These are phyloP conservation scores for Trifolium repens DNA, from an alignment of 306 rosid genomes.

Conservation along the genomic window DNA sequence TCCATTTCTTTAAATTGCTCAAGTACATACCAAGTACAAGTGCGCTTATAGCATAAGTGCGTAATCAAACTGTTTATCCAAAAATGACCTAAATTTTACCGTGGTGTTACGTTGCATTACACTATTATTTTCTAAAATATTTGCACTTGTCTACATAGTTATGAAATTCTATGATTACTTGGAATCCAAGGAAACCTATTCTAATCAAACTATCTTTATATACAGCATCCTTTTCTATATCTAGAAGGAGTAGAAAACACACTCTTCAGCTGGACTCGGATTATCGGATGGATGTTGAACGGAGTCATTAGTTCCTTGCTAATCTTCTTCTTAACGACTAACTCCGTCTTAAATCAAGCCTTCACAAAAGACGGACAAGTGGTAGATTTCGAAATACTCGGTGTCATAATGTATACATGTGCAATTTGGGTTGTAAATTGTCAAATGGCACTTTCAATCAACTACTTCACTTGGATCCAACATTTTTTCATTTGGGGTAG, in stretches of 20 bases:
- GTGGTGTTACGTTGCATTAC: not conserved
- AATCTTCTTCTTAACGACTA: slow-evolving; percentile 73
- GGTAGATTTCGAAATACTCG: slow-evolving; percentile 69
- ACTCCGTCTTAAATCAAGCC: slow-evolving; percentile 61
- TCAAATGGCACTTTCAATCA: slow-evolving; percentile 87
- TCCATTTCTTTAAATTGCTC: slow-evolving; percentile 14
- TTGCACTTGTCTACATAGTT: not conserved
- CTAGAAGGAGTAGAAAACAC: slow-evolving; percentile 74
- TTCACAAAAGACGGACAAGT: slow-evolving; percentile 72
- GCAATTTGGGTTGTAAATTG: slow-evolving; percentile 88
- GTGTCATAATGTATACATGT: slow-evolving; percentile 75
- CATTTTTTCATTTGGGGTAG: slow-evolving; percentile 93
- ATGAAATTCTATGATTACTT: not conserved
- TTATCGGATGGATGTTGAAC: slow-evolving; percentile 79
- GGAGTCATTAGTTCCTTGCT: slow-evolving; percentile 74
- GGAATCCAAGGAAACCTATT: slow-evolving; percentile 2
- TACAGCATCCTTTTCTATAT: slow-evolving; percentile 72
- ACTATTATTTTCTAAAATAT: not conserved
- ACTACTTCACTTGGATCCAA: slow-evolving; percentile 96
- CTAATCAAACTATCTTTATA: slow-evolving; percentile 26
- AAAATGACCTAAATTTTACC: not conserved
- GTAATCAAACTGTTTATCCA: not conserved
- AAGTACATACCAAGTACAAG: not conserved
- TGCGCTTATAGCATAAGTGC: not conserved
- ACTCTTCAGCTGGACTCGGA: slow-evolving; percentile 87